Percentiles rank a stretch among this genome's conserved stretches.
These are phyloP conservation scores for Nothophaeocryptopus gaeumannii DNA, from an alignment of 2,329 filamentous ascomycete genomes.

Conservation along the genomic window DNA sequence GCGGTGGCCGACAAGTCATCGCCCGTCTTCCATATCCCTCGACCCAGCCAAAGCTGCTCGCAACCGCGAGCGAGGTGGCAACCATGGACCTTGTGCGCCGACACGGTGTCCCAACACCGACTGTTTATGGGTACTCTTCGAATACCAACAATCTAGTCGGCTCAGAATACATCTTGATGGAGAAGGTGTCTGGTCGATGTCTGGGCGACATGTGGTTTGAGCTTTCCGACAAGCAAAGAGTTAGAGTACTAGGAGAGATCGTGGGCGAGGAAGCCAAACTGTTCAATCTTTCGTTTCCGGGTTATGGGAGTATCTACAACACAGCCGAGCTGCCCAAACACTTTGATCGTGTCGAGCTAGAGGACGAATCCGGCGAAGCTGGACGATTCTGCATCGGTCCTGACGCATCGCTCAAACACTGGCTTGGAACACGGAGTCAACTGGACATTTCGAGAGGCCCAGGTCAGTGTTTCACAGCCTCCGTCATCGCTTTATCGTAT, in stretches of 20 bases:
- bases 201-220: constrained; percentile 26
- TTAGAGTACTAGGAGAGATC: constrained; percentile 19
- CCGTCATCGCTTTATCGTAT: neutral
- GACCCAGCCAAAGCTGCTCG: constrained; percentile 19
- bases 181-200: constrained; percentile 17
- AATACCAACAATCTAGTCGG: constrained; percentile 18
- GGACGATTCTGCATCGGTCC: constrained; percentile 35
- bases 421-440: constrained; percentile 31
- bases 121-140: constrained; percentile 20
- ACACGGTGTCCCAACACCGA: constrained; percentile 23
- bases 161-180: constrained; percentile 29
- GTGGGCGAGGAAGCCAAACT: constrained; percentile 32
- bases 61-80: constrained; percentile 30
- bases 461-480: constrained; percentile 24
- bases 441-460: constrained; percentile 30
- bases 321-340: constrained; percentile 25
- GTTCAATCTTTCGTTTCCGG: constrained; percentile 30
- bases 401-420: constrained; percentile 30
- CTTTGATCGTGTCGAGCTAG: constrained; percentile 10
- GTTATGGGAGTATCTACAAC: constrained; percentile 34
- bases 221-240: constrained; percentile 26
- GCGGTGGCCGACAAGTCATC: constrained; percentile 26
- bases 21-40: constrained; percentile 27
- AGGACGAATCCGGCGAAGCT: neutral
- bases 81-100: constrained; percentile 26